Percentiles rank a stretch among this genome's conserved stretches.
phyloP scores from a whole-genome alignment of 768 basidiomycete species.

The Macrolepiota albuminosa region DNA sequence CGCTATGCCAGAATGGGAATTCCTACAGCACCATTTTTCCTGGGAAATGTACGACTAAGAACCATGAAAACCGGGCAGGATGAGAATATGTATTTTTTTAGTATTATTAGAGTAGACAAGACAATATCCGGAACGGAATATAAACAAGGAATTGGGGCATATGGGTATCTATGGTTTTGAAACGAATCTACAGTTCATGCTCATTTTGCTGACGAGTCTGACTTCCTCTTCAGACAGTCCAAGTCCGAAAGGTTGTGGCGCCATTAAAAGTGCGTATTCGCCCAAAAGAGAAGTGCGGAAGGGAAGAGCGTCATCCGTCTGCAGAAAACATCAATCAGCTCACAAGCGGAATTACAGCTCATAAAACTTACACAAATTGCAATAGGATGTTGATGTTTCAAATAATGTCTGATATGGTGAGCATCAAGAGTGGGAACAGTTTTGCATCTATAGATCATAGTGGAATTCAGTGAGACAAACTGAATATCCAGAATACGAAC shows the following conservation, averaged over 20 bases:
- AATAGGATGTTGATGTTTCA: conserved; percentile 60
- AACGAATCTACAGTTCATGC: conserved; percentile 41
- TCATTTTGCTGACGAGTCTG: conserved; percentile 50
- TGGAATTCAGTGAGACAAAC: background rate
- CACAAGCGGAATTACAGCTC: background rate
- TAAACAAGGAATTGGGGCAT: background rate
- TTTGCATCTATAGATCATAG: conserved; percentile 46
- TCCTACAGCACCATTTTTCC: background rate
- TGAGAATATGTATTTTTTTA: background rate
- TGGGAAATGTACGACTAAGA: background rate
- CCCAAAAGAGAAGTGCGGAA: conserved; percentile 70
- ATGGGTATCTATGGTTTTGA: background rate
- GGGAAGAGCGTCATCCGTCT: conserved; percentile 83
- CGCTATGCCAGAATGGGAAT: background rate
- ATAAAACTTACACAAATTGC: conserved; percentile 57
- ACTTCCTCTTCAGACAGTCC: conserved; percentile 61
- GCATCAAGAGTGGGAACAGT: conserved; percentile 59
- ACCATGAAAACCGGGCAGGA: background rate
- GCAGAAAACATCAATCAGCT: conserved; percentile 4
- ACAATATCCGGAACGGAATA: background rate
- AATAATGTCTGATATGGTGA: conserved; percentile 70
- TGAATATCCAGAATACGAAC: conserved; percentile 32
- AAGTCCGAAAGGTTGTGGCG: conserved; percentile 64
- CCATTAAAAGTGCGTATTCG: conserved; percentile 79
- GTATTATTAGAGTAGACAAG: background rate